Evolutionary conservation across 176 grass and related monocot species (phyloP).

Genomic region (Dactylis glomerata): DNA sequence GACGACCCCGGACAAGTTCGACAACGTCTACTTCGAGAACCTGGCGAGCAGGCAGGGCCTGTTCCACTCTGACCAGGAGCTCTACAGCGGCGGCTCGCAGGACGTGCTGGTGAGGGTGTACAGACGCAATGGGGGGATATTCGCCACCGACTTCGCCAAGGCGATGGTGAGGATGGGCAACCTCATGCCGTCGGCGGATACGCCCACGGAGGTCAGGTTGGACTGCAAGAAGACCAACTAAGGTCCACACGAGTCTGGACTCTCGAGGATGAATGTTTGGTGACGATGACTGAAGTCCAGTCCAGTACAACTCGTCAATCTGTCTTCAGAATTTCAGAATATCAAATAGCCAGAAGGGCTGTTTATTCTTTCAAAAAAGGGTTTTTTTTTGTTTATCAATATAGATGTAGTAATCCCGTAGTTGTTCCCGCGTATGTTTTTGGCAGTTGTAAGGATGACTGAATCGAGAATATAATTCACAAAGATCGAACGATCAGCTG

Average conservation of each 20-base stretch:
- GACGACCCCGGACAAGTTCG: conserved; percentile 46
- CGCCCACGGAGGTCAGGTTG: conserved; percentile 49
- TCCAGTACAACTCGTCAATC: not conserved
- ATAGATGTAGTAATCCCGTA: not conserved
- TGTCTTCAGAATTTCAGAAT: not conserved
- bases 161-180: conserved; percentile 70
- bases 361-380: no score
- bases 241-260: not conserved
- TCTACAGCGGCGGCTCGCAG: conserved; percentile 58
- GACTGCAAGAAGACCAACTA: conserved; percentile 61
- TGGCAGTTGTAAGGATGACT: conserved; percentile 1
- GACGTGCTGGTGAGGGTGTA: conserved; percentile 56
- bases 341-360: conserved; percentile 21
- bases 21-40: conserved; percentile 64
- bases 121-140: conserved; percentile 17
- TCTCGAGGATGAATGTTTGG: not conserved
- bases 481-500: not conserved
- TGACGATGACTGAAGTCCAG: not conserved
- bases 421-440: not conserved
- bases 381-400: not conserved
- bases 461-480: not conserved
- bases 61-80: conserved; percentile 72
- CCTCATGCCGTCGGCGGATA: conserved; percentile 41
- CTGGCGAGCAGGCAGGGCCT: conserved; percentile 31
- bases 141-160: conserved; percentile 50